Evolutionary conservation across 2,329 filamentous ascomycete genomes (phyloP), one percentile per base, ranked within the genome.

Genomic region (Zymoseptoria tritici): DNA sequence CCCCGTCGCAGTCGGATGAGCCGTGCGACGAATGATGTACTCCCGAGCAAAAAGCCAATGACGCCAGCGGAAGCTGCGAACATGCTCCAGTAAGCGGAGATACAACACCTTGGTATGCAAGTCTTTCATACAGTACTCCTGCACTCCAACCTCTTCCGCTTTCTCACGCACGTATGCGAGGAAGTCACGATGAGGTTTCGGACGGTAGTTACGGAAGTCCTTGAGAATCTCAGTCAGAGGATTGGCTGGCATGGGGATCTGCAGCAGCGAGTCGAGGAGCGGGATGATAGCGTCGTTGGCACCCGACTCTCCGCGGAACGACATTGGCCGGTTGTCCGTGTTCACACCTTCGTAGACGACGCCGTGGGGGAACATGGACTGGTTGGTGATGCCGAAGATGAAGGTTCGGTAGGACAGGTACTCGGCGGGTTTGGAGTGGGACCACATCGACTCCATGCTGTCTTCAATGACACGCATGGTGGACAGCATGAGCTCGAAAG

Each of bases 341-440:
- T 87, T 87, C 62, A 93, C 83, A 8, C 91, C 91, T 73, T 95
- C 88, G 73, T 97, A 97, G 53, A 96, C 77, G 7, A 97, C 93
- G 8, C 93, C 93, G 64, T 92, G 80, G 8, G 92, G 92, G 75
- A 97, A 97, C 91, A 97, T 96, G 69, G 85, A 87, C 76, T 97
- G 92, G 54, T 85, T 88, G 1, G 91, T 95, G 75, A 97, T 96
- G 68, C 93, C 93, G 71, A 96, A 96, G 78, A 97, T 97, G 79
- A 97, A 97, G 9, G 93, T 96, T 49, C 92, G 88, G 83, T 96
- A 97, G 67, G 84, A 88, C 60, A 89, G 90, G 77, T 97, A 97
- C 66, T 91, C 85, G 19, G 83, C 81, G 2, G 92, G 92, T 68
- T 89, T 89, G 58, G 89, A 94, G 74, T 91, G 90, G 61, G 82